Evolutionary conservation across 2,329 filamentous ascomycete species (phyloP).

Genomic region (Stagonosporopsis vannaccii): DNA sequence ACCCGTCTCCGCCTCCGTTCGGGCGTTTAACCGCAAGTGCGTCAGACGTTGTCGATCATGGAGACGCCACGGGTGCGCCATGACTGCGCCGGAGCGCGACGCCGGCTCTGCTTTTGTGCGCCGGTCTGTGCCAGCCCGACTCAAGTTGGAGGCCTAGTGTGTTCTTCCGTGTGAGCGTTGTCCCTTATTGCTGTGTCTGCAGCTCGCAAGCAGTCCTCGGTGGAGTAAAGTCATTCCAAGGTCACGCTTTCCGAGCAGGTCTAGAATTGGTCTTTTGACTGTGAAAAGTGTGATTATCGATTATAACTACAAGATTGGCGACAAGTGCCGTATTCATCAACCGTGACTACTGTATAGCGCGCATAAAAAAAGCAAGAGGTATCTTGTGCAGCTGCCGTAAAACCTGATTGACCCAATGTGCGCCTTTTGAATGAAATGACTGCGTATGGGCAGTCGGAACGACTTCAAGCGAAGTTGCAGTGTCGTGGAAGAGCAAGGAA

Average conservation of each 20-base stretch:
- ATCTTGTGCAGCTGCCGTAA: slow-evolving; percentile 27
- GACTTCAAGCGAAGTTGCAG: background rate
- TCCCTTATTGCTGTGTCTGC: background rate
- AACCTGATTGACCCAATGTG: slow-evolving; percentile 19
- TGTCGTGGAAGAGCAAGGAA: slow-evolving; percentile 8
- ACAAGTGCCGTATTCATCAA: slow-evolving; percentile 15
- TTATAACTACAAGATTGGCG: slow-evolving; percentile 13
- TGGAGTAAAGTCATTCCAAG: background rate
- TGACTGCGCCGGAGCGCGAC: background rate
- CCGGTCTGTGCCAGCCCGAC: slow-evolving; percentile 1
- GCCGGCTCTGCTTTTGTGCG: background rate
- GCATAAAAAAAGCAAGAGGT: slow-evolving; percentile 28
- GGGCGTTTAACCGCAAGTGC: slow-evolving; percentile 13
- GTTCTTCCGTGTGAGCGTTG: background rate
- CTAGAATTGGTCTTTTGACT: background rate
- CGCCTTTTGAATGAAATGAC: slow-evolving; percentile 14
- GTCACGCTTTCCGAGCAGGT: background rate
- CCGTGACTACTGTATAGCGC: slow-evolving; percentile 17
- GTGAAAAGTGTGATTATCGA: slow-evolving; percentile 7
- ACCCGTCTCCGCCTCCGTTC: slow-evolving; percentile 4
- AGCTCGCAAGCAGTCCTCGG: slow-evolving; percentile 7
- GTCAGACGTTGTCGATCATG: slow-evolving; percentile 8
- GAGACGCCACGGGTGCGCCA: slow-evolving; percentile 7
- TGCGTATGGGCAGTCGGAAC: slow-evolving; percentile 2
- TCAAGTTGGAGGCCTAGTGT: slow-evolving; percentile 7